Evolutionary conservation across 805 yeast genomes (phyloP).

Genomic region (Candida fluviatilis): DNA sequence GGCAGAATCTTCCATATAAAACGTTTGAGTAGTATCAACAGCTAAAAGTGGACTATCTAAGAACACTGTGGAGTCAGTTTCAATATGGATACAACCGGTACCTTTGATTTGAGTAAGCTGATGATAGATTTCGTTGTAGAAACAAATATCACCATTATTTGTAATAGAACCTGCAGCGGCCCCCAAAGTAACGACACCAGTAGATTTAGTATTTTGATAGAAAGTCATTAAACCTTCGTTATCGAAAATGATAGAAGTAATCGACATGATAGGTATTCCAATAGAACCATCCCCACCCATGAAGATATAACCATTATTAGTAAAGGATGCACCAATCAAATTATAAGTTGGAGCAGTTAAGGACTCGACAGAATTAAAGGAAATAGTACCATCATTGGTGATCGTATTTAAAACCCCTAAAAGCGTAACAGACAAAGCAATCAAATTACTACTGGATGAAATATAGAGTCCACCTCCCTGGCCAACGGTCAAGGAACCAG

Average conservation of each 20-base stretch:
- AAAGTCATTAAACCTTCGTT: conserved; percentile 13
- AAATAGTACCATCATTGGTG: conserved; percentile 17
- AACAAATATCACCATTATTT: conserved; percentile 21
- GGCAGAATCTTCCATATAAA: conserved; percentile 12
- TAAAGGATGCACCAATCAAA: conserved; percentile 9
- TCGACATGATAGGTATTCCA: conserved; percentile 11
- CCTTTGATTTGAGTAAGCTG: conserved; percentile 19
- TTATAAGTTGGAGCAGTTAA: conserved; percentile 11
- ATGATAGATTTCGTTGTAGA: conserved; percentile 16
- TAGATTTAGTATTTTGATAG: conserved; percentile 7
- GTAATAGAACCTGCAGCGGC: conserved; percentile 7
- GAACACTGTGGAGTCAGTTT: conserved; percentile 14
- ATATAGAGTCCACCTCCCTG: conserved; percentile 15
- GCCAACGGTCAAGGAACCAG: conserved; percentile 9
- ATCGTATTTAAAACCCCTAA: conserved; percentile 9
- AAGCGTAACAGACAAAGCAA: conserved; percentile 12
- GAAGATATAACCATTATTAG: conserved; percentile 15
- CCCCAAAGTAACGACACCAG: conserved; percentile 12
- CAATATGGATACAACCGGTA: conserved; percentile 21
- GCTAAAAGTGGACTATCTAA: conserved; percentile 12
- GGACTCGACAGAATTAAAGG: conserved; percentile 12
- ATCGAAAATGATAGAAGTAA: conserved; percentile 9
- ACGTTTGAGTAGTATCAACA: conserved; percentile 12
- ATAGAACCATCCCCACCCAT: conserved; percentile 11
- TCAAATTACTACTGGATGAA: conserved; percentile 8